Evolutionary conservation across 345 rosid species (phyloP).

Genomic region (Camelina hispida): DNA sequence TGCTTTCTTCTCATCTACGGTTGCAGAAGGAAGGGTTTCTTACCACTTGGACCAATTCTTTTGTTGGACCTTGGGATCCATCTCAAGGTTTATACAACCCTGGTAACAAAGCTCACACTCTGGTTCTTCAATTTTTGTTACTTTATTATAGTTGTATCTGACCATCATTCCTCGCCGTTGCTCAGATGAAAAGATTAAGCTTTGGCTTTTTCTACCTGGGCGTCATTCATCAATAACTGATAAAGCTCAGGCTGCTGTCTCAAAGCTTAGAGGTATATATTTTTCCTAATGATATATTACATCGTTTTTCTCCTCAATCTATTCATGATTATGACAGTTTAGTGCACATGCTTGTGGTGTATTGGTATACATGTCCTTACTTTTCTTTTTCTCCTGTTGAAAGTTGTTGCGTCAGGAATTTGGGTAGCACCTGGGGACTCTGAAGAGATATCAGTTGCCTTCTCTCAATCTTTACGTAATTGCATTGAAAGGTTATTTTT

Average conservation of each 20-base stretch:
- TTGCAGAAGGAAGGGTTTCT: conserved; percentile 90
- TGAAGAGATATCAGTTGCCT: conserved; percentile 94
- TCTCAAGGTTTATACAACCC: conserved; percentile 98
- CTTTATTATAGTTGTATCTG: conserved; percentile 1
- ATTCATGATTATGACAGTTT: conserved; percentile 6
- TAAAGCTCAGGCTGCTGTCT: conserved; percentile 78
- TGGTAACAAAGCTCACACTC: conserved; percentile 58
- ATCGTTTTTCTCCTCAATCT: conserved; percentile 13
- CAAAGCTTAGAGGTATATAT: conserved; percentile 77
- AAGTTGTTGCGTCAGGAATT: conserved; percentile 92
- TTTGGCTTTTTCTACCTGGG: conserved; percentile 98
- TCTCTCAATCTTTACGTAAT: conserved; percentile 88
- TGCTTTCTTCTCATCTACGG: conserved; percentile 87
- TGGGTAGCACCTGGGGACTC: conserved; percentile 99
- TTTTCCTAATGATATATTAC: neutral
- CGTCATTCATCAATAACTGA: conserved; percentile 70
- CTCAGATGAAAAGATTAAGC: conserved; percentile 96
- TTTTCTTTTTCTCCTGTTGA: conserved; percentile 40
- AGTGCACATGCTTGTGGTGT: conserved; percentile 15
- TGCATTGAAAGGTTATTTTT: conserved; percentile 82
- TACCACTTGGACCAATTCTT: conserved; percentile 96
- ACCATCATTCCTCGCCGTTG: conserved; percentile 9
- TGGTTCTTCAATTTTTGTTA: neutral
- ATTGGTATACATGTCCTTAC: conserved; percentile 19
- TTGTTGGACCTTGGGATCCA: conserved; percentile 99